Evolutionary conservation across 306 rosid species (phyloP), one percentile per base, ranked within the genome.

Genomic region (Luffa aegyptiaca): DNA sequence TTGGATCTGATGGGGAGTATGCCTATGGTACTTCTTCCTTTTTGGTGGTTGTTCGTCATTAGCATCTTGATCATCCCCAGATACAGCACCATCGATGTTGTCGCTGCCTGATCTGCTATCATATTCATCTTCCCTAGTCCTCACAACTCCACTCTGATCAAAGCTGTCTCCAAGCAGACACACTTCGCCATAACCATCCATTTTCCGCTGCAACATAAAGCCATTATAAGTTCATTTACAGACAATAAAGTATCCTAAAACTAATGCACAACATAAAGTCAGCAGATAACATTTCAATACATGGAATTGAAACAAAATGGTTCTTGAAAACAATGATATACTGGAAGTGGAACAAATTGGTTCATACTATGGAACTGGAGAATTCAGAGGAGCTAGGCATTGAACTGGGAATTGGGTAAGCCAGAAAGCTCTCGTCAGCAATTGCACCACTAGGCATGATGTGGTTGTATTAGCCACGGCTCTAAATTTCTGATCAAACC

Each of bases 81-180:
- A 95, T n/a, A 81, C 6, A 9, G 56, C 90, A 1, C 85, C 96
- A 49, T 91, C 94, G 4, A 92, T 82, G 44, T 92, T 91, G 5
- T 90, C 98, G 18, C 98, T 92, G 37, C 96, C 97, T 0, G 98
- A 91, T 76, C 97, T 87, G 87, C 93, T 94, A 80, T 91, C 98
- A 77, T 88, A 88, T 53, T 82, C 97, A 26, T 92, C 97, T 11
- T 89, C 97, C 85, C 92, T 90, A 75, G 84, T 0, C 86, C 92
- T 87, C 56, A 89, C 92, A 16, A 86, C 16, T 72, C 90, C 80
- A 35, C 83, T 80, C 26, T 84, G 75, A 58, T 92, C 97, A 53
- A 88, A 89, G 72, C 84, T 84, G 35, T 91, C 98, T 51, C 88
- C 92, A 18, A 84, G 61, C 14, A 85, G 76, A 64, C 88, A 89